Percentiles rank a stretch among this genome's conserved stretches.
Evolutionary conservation across 441 rosid genomes (phyloP).

Genomic region (Breynia disticha): DNA sequence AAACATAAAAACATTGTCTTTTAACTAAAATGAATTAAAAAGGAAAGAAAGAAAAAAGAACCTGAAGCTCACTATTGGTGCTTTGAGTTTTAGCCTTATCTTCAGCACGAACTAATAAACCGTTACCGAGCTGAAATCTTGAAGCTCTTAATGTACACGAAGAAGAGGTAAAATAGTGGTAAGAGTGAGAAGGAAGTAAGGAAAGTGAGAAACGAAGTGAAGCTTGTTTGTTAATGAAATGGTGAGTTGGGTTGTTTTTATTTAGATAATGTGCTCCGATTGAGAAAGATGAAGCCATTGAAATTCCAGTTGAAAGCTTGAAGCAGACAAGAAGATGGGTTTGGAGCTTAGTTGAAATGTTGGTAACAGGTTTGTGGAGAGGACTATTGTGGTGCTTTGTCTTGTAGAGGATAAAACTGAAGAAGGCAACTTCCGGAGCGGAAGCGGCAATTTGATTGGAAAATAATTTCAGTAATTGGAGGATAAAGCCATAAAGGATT

Average conservation of each 20-base stretch:
- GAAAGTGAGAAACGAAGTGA: conserved; percentile 18
- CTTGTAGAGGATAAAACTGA: too few species aligned
- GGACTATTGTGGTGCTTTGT: too few species aligned
- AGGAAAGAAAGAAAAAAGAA: conserved; percentile 13
- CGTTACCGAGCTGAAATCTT: conserved; percentile 29
- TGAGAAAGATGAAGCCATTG: too few species aligned
- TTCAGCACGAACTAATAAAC: conserved; percentile 60
- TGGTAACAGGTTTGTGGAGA: too few species aligned
- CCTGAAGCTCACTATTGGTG: conserved; percentile 40
- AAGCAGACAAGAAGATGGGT: too few species aligned
- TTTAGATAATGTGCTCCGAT: too few species aligned
- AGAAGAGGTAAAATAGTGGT: conserved; percentile 22
- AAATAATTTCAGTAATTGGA: too few species aligned
- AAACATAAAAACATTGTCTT: conserved; percentile 10
- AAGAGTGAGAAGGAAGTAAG: conserved; percentile 20
- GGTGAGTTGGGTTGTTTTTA: conserved; percentile 4
- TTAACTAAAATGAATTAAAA: conserved; percentile 6
- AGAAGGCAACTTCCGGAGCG: too few species aligned
- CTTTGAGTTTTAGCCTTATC: conserved; percentile 46
- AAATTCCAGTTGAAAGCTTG: too few species aligned
- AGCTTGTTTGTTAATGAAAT: conserved; percentile 22
- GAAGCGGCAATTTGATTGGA: too few species aligned
- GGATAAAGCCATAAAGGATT: too few species aligned
- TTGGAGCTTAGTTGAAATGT: too few species aligned
- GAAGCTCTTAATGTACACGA: conserved; percentile 26